These are phyloP conservation scores for Pseudodiploospora longispora DNA, from an alignment of 2,329 filamentous ascomycete species.

Conservation along the genomic window DNA sequence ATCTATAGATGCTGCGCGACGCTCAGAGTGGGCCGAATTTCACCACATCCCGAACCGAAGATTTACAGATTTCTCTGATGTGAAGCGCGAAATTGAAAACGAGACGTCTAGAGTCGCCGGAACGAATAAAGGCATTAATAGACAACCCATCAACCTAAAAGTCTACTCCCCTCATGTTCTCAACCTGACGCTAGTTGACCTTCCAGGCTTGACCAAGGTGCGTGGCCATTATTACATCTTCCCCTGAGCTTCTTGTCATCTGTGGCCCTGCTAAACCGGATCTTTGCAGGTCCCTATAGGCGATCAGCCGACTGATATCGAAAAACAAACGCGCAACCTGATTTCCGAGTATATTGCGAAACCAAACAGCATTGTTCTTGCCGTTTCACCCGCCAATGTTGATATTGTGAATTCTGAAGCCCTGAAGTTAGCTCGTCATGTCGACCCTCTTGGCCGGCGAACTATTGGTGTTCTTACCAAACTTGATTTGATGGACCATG, in stretches of 20 bases:
- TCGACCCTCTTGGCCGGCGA: constrained; percentile 85
- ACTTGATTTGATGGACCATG: constrained; percentile 96
- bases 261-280: background rate
- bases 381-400: constrained; percentile 94
- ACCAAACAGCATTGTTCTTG: constrained; percentile 95
- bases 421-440: constrained; percentile 91
- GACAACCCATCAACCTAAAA: constrained; percentile 95
- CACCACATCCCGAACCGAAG: constrained; percentile 85
- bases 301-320: constrained; percentile 94
- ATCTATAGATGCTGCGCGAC: constrained; percentile 60
- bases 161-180: constrained; percentile 96
- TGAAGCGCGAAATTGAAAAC: constrained; percentile 93
- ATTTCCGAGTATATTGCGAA: constrained; percentile 99
- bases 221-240: constrained; percentile 11
- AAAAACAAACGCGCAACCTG: constrained; percentile 94
- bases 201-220: constrained; percentile 92
- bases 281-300: constrained; percentile 74
- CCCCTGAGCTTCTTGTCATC: background rate
- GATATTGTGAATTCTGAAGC: constrained; percentile 98
- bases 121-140: constrained; percentile 96
- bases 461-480: constrained; percentile 98
- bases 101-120: constrained; percentile 88
- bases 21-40: constrained; percentile 84
- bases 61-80: constrained; percentile 86
- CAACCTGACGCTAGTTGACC: constrained; percentile 90